These are phyloP conservation scores for Perkinsus olseni DNA, from an alignment of 169 alveolate species.

Conservation along the genomic window DNA sequence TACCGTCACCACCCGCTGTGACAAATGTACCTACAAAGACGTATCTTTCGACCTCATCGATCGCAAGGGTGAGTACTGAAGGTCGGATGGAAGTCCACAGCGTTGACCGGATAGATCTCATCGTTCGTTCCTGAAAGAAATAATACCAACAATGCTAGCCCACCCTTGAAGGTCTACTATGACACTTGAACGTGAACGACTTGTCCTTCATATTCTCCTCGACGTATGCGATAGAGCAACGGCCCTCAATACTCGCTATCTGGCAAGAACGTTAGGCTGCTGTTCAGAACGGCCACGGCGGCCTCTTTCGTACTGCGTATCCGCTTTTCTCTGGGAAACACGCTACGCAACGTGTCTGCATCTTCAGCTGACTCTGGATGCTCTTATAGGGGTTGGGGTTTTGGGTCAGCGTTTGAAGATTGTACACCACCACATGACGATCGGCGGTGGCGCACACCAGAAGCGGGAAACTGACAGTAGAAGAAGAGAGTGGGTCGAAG, in stretches of 20 bases:
- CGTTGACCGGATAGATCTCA: conserved; percentile 55
- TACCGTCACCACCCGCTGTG: conserved; percentile 77
- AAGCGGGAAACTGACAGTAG: conserved; percentile 11
- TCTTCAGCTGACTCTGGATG: conserved; percentile 57
- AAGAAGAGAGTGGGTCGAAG: conserved; percentile 6
- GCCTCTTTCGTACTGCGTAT: conserved; percentile 50
- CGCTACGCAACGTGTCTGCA: conserved; percentile 56
- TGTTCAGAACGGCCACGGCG: not conserved
- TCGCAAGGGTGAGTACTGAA: not conserved
- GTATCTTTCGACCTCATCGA: not conserved
- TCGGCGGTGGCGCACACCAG: conserved; percentile 53
- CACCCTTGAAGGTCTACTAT: conserved; percentile 12
- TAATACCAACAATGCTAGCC: not conserved
- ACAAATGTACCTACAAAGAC: conserved; percentile 49
- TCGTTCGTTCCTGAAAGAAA: conserved; percentile 3
- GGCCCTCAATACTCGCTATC: conserved; percentile 57
- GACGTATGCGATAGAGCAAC: conserved; percentile 66
- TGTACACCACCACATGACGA: conserved; percentile 31
- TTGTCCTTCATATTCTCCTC: conserved; percentile 47
- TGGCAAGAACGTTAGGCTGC: not conserved
- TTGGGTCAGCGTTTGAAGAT: conserved; percentile 41
- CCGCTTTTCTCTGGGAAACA: conserved; percentile 69
- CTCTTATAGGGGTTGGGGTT: conserved; percentile 38
- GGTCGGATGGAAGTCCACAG: conserved; percentile 58
- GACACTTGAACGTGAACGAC: conserved; percentile 68